phyloP scores from a whole-genome alignment of 495 filamentous ascomycete species.

The Beverwykella pulmonaria region DNA sequence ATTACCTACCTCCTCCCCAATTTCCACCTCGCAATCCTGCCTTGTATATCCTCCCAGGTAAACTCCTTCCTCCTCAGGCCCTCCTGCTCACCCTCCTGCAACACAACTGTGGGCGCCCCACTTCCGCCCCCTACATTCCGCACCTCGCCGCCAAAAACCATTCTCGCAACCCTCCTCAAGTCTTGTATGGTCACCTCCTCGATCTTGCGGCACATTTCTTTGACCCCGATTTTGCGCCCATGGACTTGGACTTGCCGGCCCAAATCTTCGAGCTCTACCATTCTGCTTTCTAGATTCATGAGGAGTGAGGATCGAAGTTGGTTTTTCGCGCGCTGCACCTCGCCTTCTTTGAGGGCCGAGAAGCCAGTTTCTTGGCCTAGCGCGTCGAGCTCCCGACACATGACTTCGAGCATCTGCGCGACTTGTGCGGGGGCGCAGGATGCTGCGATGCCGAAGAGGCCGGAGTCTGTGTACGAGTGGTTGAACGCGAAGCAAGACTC shows the following conservation, averaged over 20 bases:
- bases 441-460: conserved; percentile 90
- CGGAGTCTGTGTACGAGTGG: conserved; percentile 93
- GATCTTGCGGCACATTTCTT: conserved; percentile 90
- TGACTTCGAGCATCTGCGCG: conserved; percentile 82
- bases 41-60: conserved; percentile 87
- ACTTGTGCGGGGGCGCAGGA: conserved; percentile 77
- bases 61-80: conserved; percentile 59
- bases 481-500: conserved; percentile 95
- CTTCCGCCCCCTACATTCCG: conserved; percentile 76
- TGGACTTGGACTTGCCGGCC: conserved; percentile 96
- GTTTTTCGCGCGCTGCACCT: conserved; percentile 97
- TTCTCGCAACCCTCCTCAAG: conserved; percentile 78
- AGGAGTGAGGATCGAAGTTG: conserved; percentile 86
- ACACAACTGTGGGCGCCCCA: conserved; percentile 89
- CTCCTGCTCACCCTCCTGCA: conserved; percentile 74
- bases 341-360: conserved; percentile 61
- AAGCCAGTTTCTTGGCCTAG: conserved; percentile 63
- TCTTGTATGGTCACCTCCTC: conserved; percentile 79
- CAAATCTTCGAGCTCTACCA: conserved; percentile 98
- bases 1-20: conserved; percentile 69
- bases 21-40: conserved; percentile 79
- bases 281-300: conserved; percentile 96
- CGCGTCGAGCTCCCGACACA: conserved; percentile 84
- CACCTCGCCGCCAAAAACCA: conserved; percentile 76
- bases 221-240: conserved; percentile 83